A percentile compares a stretch with the other conserved stretches of the same genome.
phyloP scores from a whole-genome alignment of 106 monocot genomes.

The Phalaenopsis aphrodite region DNA sequence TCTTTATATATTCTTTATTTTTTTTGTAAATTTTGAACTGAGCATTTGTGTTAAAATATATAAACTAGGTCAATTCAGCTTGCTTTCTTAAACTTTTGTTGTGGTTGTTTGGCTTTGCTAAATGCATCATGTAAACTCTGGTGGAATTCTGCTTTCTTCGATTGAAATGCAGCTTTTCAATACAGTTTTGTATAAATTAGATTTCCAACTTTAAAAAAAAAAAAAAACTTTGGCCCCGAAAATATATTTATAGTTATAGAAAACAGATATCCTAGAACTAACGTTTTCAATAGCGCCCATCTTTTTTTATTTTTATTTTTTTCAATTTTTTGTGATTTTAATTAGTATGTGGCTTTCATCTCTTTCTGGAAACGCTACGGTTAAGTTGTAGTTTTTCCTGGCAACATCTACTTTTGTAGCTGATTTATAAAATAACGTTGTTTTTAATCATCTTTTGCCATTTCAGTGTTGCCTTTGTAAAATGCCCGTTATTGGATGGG shows the following conservation, averaged over 20 bases:
- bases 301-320: neutral
- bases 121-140: too few relatives aligned
- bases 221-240: neutral
- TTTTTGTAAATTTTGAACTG: neutral
- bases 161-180: too few relatives aligned
- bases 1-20: neutral
- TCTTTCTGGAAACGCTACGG: neutral
- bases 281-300: neutral
- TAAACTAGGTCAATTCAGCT: too few relatives aligned
- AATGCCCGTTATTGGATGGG: too few relatives aligned
- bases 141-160: too few relatives aligned
- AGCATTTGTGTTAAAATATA: neutral
- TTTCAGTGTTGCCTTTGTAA: neutral
- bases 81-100: too few relatives aligned
- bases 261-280: neutral
- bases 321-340: neutral
- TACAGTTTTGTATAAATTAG: too few relatives aligned
- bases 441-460: neutral
- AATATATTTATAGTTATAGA: neutral
- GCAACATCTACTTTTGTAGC: neutral
- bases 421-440: neutral
- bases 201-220: neutral
- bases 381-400: neutral
- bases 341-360: neutral
- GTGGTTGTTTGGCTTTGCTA: too few relatives aligned